These are phyloP conservation scores for Gastrodia elata DNA, from an alignment of 106 monocot species.

Conservation along the genomic window DNA sequence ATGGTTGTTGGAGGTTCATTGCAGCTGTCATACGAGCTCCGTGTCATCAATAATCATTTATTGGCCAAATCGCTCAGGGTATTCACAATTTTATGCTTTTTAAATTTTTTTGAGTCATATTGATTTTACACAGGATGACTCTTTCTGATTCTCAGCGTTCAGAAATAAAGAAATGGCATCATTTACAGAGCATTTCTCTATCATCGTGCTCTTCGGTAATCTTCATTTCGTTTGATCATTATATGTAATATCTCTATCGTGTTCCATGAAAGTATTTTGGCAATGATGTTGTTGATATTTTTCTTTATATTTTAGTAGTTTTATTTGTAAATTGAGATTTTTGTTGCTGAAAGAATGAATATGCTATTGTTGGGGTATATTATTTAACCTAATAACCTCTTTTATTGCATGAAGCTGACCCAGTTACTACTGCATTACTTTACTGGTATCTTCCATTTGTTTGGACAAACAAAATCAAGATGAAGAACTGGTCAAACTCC, in stretches of 20 bases:
- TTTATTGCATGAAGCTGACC: background rate
- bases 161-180: slow-evolving; percentile 14
- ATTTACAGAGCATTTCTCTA: slow-evolving; percentile 12
- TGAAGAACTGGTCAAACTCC: background rate
- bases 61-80: slow-evolving; percentile 20
- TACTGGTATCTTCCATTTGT: background rate
- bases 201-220: slow-evolving; percentile 32
- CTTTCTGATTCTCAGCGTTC: slow-evolving; percentile 21
- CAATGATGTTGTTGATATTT: background rate
- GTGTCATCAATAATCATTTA: slow-evolving; percentile 7
- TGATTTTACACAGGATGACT: background rate
- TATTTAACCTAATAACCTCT: background rate
- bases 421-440: background rate
- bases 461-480: background rate
- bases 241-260: background rate
- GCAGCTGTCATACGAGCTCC: slow-evolving; percentile 16
- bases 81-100: background rate
- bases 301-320: background rate
- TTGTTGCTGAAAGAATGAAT: background rate
- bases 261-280: background rate
- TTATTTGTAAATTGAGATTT: background rate
- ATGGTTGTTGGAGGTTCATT: slow-evolving; percentile 32
- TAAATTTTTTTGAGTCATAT: background rate
- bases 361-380: background rate
- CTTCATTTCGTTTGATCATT: background rate